Base-by-base conservation (phyloP, 1,284 basidiomycete genomes). In the Trichosporon coremiiforme region DNA sequence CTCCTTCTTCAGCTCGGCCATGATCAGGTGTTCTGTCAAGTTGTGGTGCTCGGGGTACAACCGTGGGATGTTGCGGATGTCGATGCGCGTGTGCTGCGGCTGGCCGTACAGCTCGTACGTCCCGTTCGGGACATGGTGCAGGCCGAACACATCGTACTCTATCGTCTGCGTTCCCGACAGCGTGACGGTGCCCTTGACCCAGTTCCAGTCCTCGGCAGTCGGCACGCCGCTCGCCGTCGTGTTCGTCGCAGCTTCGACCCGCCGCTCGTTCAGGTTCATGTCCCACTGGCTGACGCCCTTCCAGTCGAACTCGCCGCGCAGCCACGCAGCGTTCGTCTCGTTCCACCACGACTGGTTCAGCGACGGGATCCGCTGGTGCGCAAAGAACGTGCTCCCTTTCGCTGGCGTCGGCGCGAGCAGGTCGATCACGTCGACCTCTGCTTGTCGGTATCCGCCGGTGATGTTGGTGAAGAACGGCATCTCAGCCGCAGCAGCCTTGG, bases 51-150 rank as follows among this genome's bases (percentile, higher is more conserved):
- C 36, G 13, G 74, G 71, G 68, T 70, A 79, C 6, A 94, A 84
- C 15, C 86, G 79, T 2, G 92, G 88, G 55, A 93, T 87, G 47
- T 78, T 92, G 88, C 70, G 89, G 85, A 74, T 86, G 84, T 71
- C 85, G 85, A 50, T 69, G 53, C 68, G 67, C 67, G 75, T 74
- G 25, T 89, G 89, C 22, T 84, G 81, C 4, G 90, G 88, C 75
- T 89, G 86, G 6, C 88, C 91, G 71, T 90, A 87, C 0, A 91
- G 90, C 76, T 90, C 90, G 53, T 94, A 88, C 0, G 90, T 88
- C 1, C 93, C 93, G 73, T 92, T 91, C 9, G 87, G 84, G 9
- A 90, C 75, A 77, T 92, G 89, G 82, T 94, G 93, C 13, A 95
- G 85, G 2, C 91, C 93, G 66, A 76, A 77, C 50, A 84, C 75